Conservation (phyloP, 179 eudicot genomes). For the Corrigiola litoralis region DNA sequence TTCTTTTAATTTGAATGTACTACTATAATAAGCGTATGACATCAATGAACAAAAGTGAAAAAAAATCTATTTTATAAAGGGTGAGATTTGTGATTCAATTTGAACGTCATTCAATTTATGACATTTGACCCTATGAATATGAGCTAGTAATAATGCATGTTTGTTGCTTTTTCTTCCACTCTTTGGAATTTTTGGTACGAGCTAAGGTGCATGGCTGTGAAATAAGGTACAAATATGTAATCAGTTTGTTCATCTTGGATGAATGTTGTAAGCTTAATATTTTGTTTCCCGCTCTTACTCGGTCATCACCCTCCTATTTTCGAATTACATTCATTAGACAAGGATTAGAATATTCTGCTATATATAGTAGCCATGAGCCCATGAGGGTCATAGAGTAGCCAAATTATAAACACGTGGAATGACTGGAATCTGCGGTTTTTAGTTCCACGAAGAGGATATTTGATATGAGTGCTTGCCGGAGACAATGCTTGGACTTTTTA, state of each 20-base stretch:
- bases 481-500: too few relatives aligned
- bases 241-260: constrained; percentile 5
- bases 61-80: not conserved
- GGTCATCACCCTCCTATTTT: not conserved
- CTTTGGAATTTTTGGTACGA: not conserved
- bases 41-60: not conserved
- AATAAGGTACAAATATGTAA: not conserved
- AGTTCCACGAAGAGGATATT: too few relatives aligned
- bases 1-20: not conserved
- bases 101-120: not conserved
- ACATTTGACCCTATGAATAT: not conserved
- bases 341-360: too few relatives aligned
- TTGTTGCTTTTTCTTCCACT: not conserved
- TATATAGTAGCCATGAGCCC: too few relatives aligned
- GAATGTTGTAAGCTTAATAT: not conserved
- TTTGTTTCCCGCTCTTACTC: not conserved
- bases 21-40: constrained; percentile 21
- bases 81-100: not conserved
- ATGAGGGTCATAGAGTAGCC: too few relatives aligned
- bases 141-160: not conserved
- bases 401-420: too few relatives aligned
- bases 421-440: too few relatives aligned
- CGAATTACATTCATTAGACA: too few relatives aligned
- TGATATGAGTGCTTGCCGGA: too few relatives aligned
- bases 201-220: not conserved